Conservation (phyloP, 1,139 yeast genomes). For the Chernovozyma aurita region DNA sequence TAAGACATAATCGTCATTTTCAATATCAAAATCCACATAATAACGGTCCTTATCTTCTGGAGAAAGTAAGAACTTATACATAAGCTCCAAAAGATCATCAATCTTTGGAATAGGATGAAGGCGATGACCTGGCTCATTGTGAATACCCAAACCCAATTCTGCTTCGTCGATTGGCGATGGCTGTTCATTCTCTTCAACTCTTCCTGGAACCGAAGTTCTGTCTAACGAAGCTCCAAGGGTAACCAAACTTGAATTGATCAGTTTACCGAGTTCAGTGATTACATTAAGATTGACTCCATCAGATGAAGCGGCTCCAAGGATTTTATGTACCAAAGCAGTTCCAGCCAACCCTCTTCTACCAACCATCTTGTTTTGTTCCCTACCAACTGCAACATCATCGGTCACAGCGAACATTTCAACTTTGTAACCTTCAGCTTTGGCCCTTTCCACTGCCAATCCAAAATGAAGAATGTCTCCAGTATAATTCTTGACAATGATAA, state of each 20-base stretch:
- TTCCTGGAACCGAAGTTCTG: slow-evolving; percentile 87
- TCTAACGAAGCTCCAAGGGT: slow-evolving; percentile 89
- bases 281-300: slow-evolving; percentile 36
- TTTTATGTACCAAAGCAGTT: slow-evolving; percentile 79
- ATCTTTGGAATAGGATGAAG: slow-evolving; percentile 69
- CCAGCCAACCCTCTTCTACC: slow-evolving; percentile 95
- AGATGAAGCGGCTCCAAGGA: slow-evolving; percentile 73
- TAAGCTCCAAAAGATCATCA: slow-evolving; percentile 48
- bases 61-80: slow-evolving; percentile 51
- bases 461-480: slow-evolving; percentile 93
- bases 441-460: slow-evolving; percentile 86
- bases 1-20: slow-evolving; percentile 61
- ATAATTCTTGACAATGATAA: slow-evolving; percentile 81
- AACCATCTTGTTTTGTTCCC: slow-evolving; percentile 80
- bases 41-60: slow-evolving; percentile 61
- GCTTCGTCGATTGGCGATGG: slow-evolving; percentile 64
- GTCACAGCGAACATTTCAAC: slow-evolving; percentile 72
- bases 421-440: slow-evolving; percentile 68
- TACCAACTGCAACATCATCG: slow-evolving; percentile 92
- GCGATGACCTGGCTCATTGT: slow-evolving; percentile 86
- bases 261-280: slow-evolving; percentile 55
- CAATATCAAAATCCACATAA: slow-evolving; percentile 60
- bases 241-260: slow-evolving; percentile 61
- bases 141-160: slow-evolving; percentile 94
- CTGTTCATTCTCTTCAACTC: too few relatives aligned